Evolutionary conservation across 179 eudicot genomes (phyloP).

Genomic region (Camellia oleifera): DNA sequence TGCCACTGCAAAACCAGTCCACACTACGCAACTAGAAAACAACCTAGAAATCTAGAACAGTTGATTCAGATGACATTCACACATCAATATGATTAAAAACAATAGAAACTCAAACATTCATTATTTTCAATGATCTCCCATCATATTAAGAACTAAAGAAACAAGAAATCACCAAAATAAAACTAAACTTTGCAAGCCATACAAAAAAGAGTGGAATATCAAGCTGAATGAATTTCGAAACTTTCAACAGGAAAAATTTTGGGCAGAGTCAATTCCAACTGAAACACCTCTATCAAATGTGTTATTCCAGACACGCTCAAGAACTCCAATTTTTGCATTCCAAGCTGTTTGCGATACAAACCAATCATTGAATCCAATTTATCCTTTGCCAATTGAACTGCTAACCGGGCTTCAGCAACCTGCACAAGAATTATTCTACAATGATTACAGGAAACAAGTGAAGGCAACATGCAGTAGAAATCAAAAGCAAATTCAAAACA

Average conservation of each 20-base stretch:
- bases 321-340: constrained; percentile 59
- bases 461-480: constrained; percentile 3
- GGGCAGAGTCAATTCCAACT: not conserved
- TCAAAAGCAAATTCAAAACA: not conserved
- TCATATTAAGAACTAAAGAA: not conserved
- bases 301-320: constrained; percentile 68
- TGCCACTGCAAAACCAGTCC: not conserved
- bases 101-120: not conserved
- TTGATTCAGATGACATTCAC: not conserved
- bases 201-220: not conserved
- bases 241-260: not conserved
- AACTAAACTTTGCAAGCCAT: too few relatives aligned
- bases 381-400: constrained; percentile 57
- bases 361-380: constrained; percentile 58
- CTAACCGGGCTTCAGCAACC: constrained; percentile 57
- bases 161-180: not conserved
- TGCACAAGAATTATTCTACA: constrained; percentile 20
- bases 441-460: not conserved
- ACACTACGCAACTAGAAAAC: not conserved
- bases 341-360: constrained; percentile 68
- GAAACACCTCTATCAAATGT: constrained; percentile 83
- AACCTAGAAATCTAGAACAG: not conserved
- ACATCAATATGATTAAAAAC: not conserved
- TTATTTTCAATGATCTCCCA: not conserved
- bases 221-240: not conserved